Conservation (phyloP, 2,329 filamentous ascomycete genomes). For the Ceratocystis harringtonii region DNA sequence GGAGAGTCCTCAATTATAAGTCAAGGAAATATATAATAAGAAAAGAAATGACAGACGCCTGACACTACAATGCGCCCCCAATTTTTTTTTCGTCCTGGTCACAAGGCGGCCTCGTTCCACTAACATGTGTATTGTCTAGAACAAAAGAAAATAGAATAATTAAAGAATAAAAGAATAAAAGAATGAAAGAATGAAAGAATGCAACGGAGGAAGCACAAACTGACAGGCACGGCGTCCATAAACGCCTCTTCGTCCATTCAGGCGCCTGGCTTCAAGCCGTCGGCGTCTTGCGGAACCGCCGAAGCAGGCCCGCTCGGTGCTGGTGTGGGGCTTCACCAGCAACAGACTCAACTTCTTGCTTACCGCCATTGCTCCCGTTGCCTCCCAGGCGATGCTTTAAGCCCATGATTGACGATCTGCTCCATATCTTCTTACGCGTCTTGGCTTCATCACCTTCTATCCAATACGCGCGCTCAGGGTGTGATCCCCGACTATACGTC, state of each 20-base stretch:
- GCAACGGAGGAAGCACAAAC: background rate
- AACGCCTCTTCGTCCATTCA: background rate
- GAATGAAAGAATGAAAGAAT: no score
- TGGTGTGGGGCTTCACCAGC: background rate
- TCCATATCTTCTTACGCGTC: conserved; percentile 16
- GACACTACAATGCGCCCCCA: background rate
- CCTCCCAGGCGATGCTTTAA: conserved; percentile 6
- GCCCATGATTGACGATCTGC: conserved; percentile 30
- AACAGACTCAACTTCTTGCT: background rate
- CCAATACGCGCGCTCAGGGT: conserved; percentile 35
- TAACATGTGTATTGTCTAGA: background rate
- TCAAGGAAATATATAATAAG: background rate
- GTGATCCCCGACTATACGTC: background rate
- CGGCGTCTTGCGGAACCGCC: conserved; percentile 5
- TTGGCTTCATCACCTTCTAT: conserved; percentile 38
- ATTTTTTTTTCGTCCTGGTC: background rate
- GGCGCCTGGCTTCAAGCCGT: background rate
- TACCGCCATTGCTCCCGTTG: conserved; percentile 21
- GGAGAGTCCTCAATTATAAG: background rate
- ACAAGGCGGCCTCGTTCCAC: background rate
- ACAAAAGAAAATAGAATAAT: background rate
- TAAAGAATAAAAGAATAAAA: no score
- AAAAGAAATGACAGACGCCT: background rate
- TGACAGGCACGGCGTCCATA: background rate
- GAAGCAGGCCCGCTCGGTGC: background rate